These are phyloP conservation scores for Tylopilus sp. DNA, from an alignment of 768 basidiomycete genomes.

Conservation along the genomic window DNA sequence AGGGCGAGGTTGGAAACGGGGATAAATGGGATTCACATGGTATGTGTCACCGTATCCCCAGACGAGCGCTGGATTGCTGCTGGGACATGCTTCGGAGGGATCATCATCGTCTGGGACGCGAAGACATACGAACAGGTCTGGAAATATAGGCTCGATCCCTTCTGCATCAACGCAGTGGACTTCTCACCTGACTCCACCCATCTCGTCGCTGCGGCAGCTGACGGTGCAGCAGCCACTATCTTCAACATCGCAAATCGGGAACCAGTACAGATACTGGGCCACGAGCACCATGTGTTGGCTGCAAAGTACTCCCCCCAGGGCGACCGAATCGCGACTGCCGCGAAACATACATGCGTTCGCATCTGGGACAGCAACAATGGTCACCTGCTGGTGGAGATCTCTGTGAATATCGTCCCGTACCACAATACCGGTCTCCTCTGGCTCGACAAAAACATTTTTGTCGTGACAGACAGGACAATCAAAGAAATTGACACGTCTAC, in stretches of 20 bases:
- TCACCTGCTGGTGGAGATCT: background rate
- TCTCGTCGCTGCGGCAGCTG: background rate
- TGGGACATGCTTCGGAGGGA: background rate
- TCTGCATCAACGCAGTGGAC: background rate
- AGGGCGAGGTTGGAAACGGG: no score
- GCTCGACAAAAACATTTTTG: background rate
- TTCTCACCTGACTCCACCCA: background rate
- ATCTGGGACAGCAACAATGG: background rate
- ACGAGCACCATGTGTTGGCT: background rate
- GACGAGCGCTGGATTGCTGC: background rate
- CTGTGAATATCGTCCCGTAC: background rate
- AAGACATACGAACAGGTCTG: background rate
- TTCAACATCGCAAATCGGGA: background rate
- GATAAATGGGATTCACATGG: background rate
- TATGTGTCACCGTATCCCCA: background rate
- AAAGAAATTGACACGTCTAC: background rate
- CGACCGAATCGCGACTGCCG: background rate
- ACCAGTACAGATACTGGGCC: background rate
- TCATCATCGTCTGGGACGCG: background rate
- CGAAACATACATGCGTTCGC: accelerated
- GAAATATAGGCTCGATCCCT: no score
- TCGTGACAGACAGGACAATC: background rate
- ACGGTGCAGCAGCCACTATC: background rate
- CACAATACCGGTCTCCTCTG: background rate
- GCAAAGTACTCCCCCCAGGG: background rate